Percentiles rank a stretch among this genome's conserved stretches.
These are phyloP conservation scores for Penicillium sp. DNA, from an alignment of 2,329 filamentous ascomycete species.

Conservation along the genomic window DNA sequence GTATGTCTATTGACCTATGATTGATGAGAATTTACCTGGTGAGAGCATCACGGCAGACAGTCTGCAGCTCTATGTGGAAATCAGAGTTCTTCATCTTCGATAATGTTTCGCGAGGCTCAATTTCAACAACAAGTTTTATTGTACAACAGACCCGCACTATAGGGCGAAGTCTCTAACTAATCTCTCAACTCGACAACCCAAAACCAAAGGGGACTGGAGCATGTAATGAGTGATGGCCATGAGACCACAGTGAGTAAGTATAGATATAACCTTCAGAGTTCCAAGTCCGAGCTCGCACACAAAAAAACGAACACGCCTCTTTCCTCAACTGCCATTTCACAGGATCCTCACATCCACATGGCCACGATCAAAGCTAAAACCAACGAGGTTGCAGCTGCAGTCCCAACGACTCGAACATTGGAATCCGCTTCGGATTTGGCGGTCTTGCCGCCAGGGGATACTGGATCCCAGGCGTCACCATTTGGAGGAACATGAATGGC, in stretches of 20 bases:
- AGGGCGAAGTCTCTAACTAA: background rate
- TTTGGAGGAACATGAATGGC: constrained; percentile 28
- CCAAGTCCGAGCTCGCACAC: constrained; percentile 10
- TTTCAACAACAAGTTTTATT: background rate
- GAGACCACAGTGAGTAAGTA: constrained; percentile 15
- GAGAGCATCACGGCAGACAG: background rate
- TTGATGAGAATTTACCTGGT: background rate
- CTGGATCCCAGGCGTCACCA: constrained; percentile 30
- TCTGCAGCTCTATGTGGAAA: background rate
- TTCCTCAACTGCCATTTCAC: background rate
- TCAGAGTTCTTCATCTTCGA: background rate
- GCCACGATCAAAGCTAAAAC: constrained; percentile 32
- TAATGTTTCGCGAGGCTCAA: background rate
- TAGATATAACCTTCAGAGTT: constrained; percentile 17
- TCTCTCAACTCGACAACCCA: background rate
- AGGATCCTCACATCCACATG: constrained; percentile 27
- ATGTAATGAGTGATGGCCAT: constrained; percentile 15
- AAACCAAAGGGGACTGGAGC: background rate
- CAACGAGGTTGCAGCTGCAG: constrained; percentile 30
- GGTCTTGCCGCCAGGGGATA: constrained; percentile 12
- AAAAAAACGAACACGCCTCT: constrained; percentile 4
- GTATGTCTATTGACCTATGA: background rate
- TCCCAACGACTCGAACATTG: constrained; percentile 26
- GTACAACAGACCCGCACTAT: background rate
- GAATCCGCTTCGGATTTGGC: constrained; percentile 29